Base-by-base conservation (phyloP, 345 rosid genomes). In the Syzygium aqueum region DNA sequence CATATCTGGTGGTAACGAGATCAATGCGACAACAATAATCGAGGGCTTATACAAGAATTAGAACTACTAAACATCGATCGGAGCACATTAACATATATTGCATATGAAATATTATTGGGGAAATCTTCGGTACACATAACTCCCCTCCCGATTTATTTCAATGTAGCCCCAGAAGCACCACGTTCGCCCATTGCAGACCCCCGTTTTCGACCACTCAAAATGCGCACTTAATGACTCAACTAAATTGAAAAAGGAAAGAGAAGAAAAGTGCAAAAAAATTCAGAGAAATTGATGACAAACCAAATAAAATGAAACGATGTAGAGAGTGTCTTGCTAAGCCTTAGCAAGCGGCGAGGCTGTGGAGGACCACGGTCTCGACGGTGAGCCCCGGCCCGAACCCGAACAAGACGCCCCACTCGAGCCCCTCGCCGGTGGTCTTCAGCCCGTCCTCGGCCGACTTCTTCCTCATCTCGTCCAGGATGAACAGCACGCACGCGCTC, bases 311-410 rank as follows among this genome's bases (percentile, higher is more conserved):
- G n/a, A 7, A 53, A 0, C 23, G 13, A 15, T 8, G 46, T 37
- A 10, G 53, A 8, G 15, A 25, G 13, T 10, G 83, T 17, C 17
- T 27, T 13, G 10, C 54, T 77, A 86, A 51, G 87, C 87, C 43
- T 51, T 25, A 30, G 46, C 46, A 43, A 43, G 15, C 11, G 30
- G 89, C 85, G 59, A 89, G 52, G 27, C 93, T 88, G 52, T 91
- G 95, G 30, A 93, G 92, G 22, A 91, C 95, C 27, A 93, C 90
- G 0, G 92, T 93, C 89, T 93, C 94, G 49, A 91, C 91, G 17
- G 93, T 90, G 23, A 93, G 89, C 0, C 95, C 94, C 30, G 95
- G 94, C 53, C 94, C 93, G 73, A 93, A 91, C 15, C 94, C 94
- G 7, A 93, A 89, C 22, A 90, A 87, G 27, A 91, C 92, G 3